Evolutionary conservation across 2,329 filamentous ascomycete species (phyloP), one percentile per base, ranked within the genome.

Genomic region (Ascochyta fabae): DNA sequence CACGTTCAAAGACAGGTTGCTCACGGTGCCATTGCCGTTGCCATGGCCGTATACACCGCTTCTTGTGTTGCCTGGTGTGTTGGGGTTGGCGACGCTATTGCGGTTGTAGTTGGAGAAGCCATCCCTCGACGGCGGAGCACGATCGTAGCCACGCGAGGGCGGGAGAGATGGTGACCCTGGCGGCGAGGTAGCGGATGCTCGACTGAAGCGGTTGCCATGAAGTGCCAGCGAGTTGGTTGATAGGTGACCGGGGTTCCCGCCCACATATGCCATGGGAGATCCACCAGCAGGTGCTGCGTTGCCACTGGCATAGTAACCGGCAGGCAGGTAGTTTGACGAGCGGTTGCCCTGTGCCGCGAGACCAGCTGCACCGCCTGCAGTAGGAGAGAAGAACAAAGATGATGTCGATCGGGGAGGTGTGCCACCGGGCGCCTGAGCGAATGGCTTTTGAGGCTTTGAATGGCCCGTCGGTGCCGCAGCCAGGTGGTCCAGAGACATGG

Each of bases 301-400:
- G 22, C 88, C 85, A 5, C 91, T 84, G 29, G 92, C 88, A 71
- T 98, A 98, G 78, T 96, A 97, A 1, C 94, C 94, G 3, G 94
- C 89, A 15, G 94, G 94, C 19, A 97, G 82, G 72, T 94, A 96
- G n/a, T 82, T 81, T 1, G 91, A 96, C 56, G 85, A 86, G 48
- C 93, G 88, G 61, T 84, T 84, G 41, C 79, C 78, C 29, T 68
- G 70, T 45, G 73, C 64, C 35, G 81, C 77, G 58, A 79, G 80
- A 53, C 81, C 80, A 7, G 84, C 79, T 6, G 70, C 64, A 23
- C 71, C 70, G 35, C 85, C 86, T 1, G 93, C 93, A 0, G 95
- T 98, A 0, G 95, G 95, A 7, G 92, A 96, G 81, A 96, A 99
- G 84, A 99, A 99, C 15, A 98, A 82, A 59, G 89, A 91, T 41